Evolutionary conservation across 768 basidiomycete species (phyloP).

Genomic region (Suillus discolor): DNA sequence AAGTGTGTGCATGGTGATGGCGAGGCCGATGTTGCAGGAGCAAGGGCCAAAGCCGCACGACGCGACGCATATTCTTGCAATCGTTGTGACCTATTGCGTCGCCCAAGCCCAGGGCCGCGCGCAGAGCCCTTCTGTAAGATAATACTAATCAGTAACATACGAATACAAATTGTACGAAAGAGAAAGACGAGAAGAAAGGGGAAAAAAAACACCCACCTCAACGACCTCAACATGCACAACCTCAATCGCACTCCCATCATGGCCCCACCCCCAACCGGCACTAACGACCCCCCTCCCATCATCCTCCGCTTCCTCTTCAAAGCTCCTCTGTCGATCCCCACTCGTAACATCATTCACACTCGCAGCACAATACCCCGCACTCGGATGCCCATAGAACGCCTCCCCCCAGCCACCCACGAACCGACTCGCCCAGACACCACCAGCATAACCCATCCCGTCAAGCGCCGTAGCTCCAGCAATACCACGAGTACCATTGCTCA

Average conservation of each 20-base stretch:
- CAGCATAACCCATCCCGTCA: constrained; percentile 26
- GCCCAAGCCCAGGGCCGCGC: constrained; percentile 53
- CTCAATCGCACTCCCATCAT: constrained; percentile 78
- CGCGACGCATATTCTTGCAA: constrained; percentile 68
- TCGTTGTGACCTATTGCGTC: constrained; percentile 66
- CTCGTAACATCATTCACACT: constrained; percentile 15
- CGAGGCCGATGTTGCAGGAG: constrained; percentile 22
- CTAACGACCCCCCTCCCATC: constrained; percentile 66
- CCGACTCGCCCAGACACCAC: constrained; percentile 37
- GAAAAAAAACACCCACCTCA: constrained; percentile 46
- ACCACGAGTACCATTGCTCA: constrained; percentile 20
- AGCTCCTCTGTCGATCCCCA: constrained; percentile 29
- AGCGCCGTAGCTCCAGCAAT: constrained; percentile 31
- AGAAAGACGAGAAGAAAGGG: constrained; percentile 1
- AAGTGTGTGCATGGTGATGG: constrained; percentile 24
- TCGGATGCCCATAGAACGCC: constrained; percentile 33
- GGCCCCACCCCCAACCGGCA: constrained; percentile 77
- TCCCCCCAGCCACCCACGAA: constrained; percentile 47
- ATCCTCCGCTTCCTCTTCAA: constrained; percentile 44
- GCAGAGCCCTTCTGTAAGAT: constrained; percentile 50
- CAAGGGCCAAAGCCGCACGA: constrained; percentile 43
- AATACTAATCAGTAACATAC: constrained; percentile 2
- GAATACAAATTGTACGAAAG: constrained; percentile 8
- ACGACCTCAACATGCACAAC: constrained; percentile 65
- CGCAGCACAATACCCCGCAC: constrained; percentile 26